Evolutionary conservation across 306 rosid species (phyloP).

Genomic region (Oxytropis ochrocephala): DNA sequence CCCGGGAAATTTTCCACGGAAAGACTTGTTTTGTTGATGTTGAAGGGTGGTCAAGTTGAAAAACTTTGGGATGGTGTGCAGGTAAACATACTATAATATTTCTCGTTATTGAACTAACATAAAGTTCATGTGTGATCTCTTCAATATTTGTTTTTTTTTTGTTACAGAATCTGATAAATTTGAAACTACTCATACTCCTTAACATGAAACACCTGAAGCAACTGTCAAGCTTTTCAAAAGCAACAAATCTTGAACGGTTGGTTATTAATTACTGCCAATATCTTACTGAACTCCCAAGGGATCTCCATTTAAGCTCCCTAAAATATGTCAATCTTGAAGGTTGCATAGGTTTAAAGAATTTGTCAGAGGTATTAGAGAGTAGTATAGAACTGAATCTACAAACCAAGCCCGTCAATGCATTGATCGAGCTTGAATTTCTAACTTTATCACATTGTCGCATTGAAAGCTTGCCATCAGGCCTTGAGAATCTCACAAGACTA

Average conservation of each 20-base stretch:
- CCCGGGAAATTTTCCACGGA: neutral
- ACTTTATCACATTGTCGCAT: neutral
- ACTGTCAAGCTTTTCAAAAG: neutral
- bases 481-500: neutral
- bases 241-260: slow-evolving; percentile 1
- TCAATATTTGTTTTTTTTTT: neutral
- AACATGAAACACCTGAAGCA: neutral
- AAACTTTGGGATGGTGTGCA: neutral
- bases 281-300: no score
- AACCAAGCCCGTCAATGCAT: neutral
- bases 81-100: neutral
- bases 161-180: neutral
- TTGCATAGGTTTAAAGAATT: neutral
- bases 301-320: no score
- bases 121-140: no score
- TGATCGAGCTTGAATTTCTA: neutral
- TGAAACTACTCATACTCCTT: neutral
- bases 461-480: neutral
- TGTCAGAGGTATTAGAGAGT: neutral
- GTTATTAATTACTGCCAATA: no score
- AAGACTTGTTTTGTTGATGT: slow-evolving; percentile 9
- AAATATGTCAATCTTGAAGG: neutral
- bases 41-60: neutral
- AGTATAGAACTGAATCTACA: neutral
- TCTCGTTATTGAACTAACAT: no score